Evolutionary conservation across 1,139 yeast genomes (phyloP), one percentile per base, ranked within the genome.

Genomic region (Yamadazyma triangularis): DNA sequence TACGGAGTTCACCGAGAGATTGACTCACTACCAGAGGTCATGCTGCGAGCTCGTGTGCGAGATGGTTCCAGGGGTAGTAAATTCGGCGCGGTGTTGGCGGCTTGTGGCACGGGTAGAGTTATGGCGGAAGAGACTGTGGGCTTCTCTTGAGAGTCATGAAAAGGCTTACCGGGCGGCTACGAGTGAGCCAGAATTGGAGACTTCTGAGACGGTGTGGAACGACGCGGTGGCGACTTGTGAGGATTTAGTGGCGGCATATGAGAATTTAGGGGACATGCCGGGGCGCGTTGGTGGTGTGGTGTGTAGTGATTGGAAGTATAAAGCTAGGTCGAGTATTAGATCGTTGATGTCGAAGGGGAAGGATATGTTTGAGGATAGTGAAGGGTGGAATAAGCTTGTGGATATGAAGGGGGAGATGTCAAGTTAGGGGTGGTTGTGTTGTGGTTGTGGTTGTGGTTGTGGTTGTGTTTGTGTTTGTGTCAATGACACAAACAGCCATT

Each of bases 91-190:
- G 48, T 65, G 86, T 33, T 91, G 96, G 96, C 75, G 87, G 51
- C 58, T 86, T 9, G 81, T 87, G 11, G 85, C 95, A 4, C 73
- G 76, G 44, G 95, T 88, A 8, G 89, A 88, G 48, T 52, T 85
- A 15, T 91, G 98, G 97, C 74, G 94, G 47, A 69, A 71, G 32
- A 75, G 73, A 43, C 96, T 96, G 13, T 87, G 96, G 95, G 73
- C 75, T 4, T 85, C 96, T 0, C 64, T 93, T 34, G 94, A 83
- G 23, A 79, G 88, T 45, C 81, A 83, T 42, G 96, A 88, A 48
- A 86, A 83, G 55, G 96, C 95, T 0, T 87, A 76, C 52, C 71
- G 96, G 43, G 83, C 91, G 0, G 56, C 76, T 15, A 60, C 79
- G 2, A 81, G 79, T 38, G 67, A 72, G 26, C 82, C 93, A 1